A percentile compares a stretch with the other conserved stretches of the same genome.
phyloP scores from a whole-genome alignment of 495 filamentous ascomycete species.

The Penicillium chermesinum region DNA sequence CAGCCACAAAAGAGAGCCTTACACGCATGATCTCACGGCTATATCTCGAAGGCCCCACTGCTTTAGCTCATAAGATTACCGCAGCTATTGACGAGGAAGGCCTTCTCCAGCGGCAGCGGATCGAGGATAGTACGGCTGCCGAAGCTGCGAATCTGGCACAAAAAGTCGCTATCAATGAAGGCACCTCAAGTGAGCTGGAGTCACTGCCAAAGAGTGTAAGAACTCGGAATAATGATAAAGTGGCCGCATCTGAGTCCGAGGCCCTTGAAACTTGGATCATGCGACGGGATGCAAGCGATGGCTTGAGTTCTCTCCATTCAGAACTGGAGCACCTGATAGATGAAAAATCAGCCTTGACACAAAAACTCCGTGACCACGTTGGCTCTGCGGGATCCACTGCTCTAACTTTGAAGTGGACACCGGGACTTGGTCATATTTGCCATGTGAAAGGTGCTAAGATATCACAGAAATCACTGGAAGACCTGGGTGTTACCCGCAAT shows the following conservation, averaged over 20 bases:
- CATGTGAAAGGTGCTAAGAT: slow-evolving; percentile 81
- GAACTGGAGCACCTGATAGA: slow-evolving; percentile 52
- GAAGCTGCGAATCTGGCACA: slow-evolving; percentile 64
- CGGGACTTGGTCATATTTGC: slow-evolving; percentile 79
- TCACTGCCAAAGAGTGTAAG: slow-evolving; percentile 41
- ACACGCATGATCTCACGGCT: slow-evolving; percentile 54
- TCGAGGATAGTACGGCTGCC: slow-evolving; percentile 65
- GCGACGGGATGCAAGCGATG: slow-evolving; percentile 63
- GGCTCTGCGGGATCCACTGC: slow-evolving; percentile 40
- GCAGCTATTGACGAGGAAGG: slow-evolving; percentile 91
- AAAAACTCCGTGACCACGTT: slow-evolving; percentile 52
- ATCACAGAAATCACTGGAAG: slow-evolving; percentile 40
- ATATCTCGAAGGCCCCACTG: slow-evolving; percentile 59
- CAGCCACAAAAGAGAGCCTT: slow-evolving; percentile 34
- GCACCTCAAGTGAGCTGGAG: slow-evolving; percentile 40
- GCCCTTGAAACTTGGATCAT: slow-evolving; percentile 76
- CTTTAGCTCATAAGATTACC: slow-evolving; percentile 64
- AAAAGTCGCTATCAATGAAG: slow-evolving; percentile 59
- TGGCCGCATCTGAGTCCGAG: slow-evolving; percentile 22
- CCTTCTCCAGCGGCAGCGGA: slow-evolving; percentile 67
- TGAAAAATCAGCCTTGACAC: slow-evolving; percentile 56
- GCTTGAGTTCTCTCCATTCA: slow-evolving; percentile 60
- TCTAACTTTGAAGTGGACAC: slow-evolving; percentile 76
- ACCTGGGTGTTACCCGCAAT: slow-evolving; percentile 48
- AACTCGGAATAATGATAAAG: slow-evolving; percentile 28